Percentiles rank a stretch among this genome's conserved stretches.
Conservation (phyloP, 768 basidiomycete genomes). For the Tulasnella sp. region DNA sequence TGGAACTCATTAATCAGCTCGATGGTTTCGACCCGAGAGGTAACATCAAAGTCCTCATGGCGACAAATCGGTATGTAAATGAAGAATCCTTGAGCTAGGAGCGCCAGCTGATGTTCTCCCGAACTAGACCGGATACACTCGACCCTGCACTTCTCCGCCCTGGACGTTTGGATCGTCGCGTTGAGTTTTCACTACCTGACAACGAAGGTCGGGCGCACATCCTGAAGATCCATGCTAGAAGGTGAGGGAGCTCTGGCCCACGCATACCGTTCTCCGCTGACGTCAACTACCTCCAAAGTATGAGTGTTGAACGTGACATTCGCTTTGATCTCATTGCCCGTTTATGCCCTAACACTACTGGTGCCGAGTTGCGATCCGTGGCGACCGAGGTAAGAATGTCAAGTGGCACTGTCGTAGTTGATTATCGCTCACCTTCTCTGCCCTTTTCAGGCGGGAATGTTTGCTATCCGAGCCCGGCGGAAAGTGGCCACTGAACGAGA, state of each 20-base stretch:
- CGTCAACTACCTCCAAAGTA: conserved; percentile 46
- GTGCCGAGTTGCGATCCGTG: conserved; percentile 95
- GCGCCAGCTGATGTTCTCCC: background rate
- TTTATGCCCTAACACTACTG: conserved; percentile 95
- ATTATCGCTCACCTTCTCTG: background rate
- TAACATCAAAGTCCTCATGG: conserved; percentile 99
- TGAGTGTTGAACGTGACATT: conserved; percentile 96
- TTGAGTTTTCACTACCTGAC: conserved; percentile 94
- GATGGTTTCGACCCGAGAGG: conserved; percentile 98
- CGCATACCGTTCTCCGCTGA: conserved; percentile 5
- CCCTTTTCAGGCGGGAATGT: conserved; percentile 86
- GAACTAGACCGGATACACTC: conserved; percentile 86
- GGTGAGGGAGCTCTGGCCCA: conserved; percentile 44
- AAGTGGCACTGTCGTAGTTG: too few relatives aligned
- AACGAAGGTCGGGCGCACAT: conserved; percentile 96
- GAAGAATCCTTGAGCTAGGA: background rate
- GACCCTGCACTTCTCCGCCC: conserved; percentile 95
- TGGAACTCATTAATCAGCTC: conserved; percentile 97
- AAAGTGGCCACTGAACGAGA: conserved; percentile 97
- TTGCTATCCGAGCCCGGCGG: conserved; percentile 91
- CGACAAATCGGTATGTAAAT: conserved; percentile 77
- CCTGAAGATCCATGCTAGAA: conserved; percentile 91
- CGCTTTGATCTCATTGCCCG: conserved; percentile 97
- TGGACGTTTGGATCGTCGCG: conserved; percentile 92
- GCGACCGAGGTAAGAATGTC: conserved; percentile 76